These are phyloP conservation scores for Suillus cothurnatus DNA, from an alignment of 768 basidiomycete genomes.

Conservation along the genomic window DNA sequence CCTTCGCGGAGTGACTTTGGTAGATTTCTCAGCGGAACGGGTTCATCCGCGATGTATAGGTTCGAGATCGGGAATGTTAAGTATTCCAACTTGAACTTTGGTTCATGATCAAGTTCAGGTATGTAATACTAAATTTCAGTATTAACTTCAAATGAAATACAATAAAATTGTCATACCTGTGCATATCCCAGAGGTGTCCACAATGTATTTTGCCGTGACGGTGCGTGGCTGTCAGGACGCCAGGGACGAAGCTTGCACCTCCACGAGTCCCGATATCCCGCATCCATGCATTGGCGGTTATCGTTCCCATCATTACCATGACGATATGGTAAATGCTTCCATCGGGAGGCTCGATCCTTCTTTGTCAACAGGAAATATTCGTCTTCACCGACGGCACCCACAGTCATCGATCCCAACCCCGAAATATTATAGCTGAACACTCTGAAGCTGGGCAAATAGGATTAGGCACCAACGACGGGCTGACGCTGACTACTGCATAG, in stretches of 20 bases:
- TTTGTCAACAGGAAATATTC: slow-evolving; percentile 7
- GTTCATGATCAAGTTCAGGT: slow-evolving; percentile 54
- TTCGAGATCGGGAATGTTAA: slow-evolving; percentile 55
- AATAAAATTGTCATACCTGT: slow-evolving; percentile 57
- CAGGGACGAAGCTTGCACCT: slow-evolving; percentile 62
- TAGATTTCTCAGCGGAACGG: slow-evolving; percentile 57
- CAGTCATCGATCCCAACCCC: slow-evolving; percentile 21
- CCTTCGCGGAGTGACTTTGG: slow-evolving; percentile 49
- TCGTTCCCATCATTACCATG: slow-evolving; percentile 50
- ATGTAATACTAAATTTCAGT: slow-evolving; percentile 58
- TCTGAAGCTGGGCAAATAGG: slow-evolving; percentile 81
- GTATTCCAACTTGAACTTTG: slow-evolving; percentile 79
- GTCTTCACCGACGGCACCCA: slow-evolving; percentile 14
- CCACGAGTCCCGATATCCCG: slow-evolving; percentile 59
- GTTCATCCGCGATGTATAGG: slow-evolving; percentile 47
- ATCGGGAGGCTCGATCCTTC: slow-evolving; percentile 8
- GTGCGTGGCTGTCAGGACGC: slow-evolving; percentile 64
- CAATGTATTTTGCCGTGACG: slow-evolving; percentile 67
- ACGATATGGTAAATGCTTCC: slow-evolving; percentile 38
- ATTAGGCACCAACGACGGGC: slow-evolving; percentile 85
- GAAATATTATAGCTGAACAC: slow-evolving; percentile 83
- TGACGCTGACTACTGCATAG: slow-evolving; percentile 78
- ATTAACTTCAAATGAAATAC: slow-evolving; percentile 13
- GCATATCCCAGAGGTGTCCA: slow-evolving; percentile 84
- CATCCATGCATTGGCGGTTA: slow-evolving; percentile 47